These are phyloP conservation scores for Aspergillus versicolor DNA, from an alignment of 2,329 filamentous ascomycete species.

Conservation along the genomic window DNA sequence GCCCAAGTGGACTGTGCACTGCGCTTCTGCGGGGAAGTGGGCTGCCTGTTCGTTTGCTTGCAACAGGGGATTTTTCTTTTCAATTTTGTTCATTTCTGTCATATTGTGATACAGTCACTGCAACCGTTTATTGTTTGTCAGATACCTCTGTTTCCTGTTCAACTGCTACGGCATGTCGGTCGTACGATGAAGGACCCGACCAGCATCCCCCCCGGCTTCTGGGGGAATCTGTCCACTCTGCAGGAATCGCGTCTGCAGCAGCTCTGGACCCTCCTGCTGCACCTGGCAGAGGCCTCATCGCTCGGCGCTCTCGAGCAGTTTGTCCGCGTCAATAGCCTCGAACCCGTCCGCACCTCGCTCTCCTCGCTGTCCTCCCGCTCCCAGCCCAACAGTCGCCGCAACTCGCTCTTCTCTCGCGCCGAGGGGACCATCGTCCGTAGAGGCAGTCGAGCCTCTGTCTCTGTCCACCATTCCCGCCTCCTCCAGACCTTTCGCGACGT, in stretches of 20 bases:
- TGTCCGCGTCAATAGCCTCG: slow-evolving; percentile 44
- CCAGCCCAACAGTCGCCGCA: slow-evolving; percentile 30
- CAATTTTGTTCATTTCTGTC: no score
- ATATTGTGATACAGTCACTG: no score
- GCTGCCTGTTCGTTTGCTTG: no score
- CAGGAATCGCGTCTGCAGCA: slow-evolving; percentile 81
- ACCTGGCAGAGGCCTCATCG: slow-evolving; percentile 54
- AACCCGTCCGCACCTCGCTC: not conserved
- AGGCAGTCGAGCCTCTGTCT: slow-evolving; percentile 72
- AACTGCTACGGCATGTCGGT: not conserved
- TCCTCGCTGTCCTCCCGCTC: slow-evolving; percentile 32
- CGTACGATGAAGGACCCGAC: not conserved
- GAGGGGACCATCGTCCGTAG: slow-evolving; percentile 45
- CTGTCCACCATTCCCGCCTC: slow-evolving; percentile 6
- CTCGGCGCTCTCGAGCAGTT: slow-evolving; percentile 55
- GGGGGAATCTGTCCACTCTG: slow-evolving; percentile 77
- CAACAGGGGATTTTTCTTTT: no score
- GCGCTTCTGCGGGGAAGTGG: not conserved
- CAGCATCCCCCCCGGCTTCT: slow-evolving; percentile 54
- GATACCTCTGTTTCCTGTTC: no score
- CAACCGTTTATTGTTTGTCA: no score
- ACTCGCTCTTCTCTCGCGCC: slow-evolving; percentile 26
- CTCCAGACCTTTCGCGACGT: slow-evolving; percentile 9
- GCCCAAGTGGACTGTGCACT: no score
- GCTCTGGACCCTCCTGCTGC: slow-evolving; percentile 72